Conservation (phyloP, 2,329 filamentous ascomycete species). For the Colletotrichum sp. region DNA sequence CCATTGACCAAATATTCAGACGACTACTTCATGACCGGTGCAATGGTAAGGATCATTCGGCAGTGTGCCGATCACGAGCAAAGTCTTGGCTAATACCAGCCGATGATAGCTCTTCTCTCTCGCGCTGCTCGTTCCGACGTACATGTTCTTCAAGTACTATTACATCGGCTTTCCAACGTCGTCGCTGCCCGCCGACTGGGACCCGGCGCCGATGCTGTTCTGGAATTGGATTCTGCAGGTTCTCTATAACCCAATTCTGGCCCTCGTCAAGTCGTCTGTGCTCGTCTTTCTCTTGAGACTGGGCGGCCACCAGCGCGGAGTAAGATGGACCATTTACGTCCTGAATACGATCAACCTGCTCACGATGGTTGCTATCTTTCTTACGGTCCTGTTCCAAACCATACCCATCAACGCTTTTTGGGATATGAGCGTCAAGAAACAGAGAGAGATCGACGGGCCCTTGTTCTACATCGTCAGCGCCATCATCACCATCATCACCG, state of each 20-base stretch:
- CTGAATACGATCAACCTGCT: constrained; percentile 39
- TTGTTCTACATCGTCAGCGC: background rate
- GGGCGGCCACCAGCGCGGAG: constrained; percentile 30
- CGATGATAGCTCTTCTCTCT: background rate
- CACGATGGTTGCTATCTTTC: constrained; percentile 39
- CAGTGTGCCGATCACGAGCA: background rate
- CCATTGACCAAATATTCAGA: background rate
- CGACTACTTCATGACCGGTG: constrained; percentile 9
- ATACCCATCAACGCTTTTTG: constrained; percentile 38
- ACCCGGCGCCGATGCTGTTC: constrained; percentile 1
- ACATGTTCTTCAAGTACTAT: constrained; percentile 15
- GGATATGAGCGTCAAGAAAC: constrained; percentile 20
- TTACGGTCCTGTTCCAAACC: constrained; percentile 45
- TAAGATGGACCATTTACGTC: constrained; percentile 28
- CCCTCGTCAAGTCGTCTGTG: constrained; percentile 39
- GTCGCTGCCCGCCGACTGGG: background rate
- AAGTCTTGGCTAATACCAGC: background rate
- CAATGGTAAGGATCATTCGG: background rate
- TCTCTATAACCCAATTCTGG: constrained; percentile 51
- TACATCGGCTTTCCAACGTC: constrained; percentile 4
- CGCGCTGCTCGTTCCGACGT: background rate
- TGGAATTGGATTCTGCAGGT: constrained; percentile 30
- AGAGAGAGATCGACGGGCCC: background rate
- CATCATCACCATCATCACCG: constrained; percentile 7
- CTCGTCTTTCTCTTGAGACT: constrained; percentile 37